phyloP scores from a whole-genome alignment of 2,329 filamentous ascomycete genomes.

The Mariannaea sp. region DNA sequence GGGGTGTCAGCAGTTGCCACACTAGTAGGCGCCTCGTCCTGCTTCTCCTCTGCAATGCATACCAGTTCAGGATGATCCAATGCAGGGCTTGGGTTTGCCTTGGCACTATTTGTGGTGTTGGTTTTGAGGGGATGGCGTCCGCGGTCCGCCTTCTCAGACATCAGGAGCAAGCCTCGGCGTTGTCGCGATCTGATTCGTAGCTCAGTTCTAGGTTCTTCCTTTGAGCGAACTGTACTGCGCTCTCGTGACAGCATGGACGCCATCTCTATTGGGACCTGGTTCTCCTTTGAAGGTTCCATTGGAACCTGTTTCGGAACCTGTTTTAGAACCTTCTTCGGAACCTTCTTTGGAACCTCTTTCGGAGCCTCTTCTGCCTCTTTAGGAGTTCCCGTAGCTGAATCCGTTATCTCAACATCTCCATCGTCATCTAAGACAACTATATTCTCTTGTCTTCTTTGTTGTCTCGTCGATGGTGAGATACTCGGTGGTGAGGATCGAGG shows the following conservation, averaged over 20 bases:
- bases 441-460: neutral
- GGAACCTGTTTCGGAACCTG: neutral
- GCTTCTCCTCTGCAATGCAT: neutral
- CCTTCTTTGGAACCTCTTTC: neutral
- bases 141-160: constrained; percentile 44
- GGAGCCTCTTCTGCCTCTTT: neutral
- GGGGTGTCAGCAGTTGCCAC: neutral
- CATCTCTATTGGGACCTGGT: neutral
- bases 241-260: neutral
- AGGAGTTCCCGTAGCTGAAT: neutral
- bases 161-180: constrained; percentile 54
- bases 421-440: neutral
- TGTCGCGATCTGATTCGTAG: constrained; percentile 53
- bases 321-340: neutral
- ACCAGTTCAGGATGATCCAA: neutral
- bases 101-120: neutral
- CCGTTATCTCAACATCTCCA: neutral
- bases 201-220: constrained; percentile 47
- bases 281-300: neutral
- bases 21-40: neutral
- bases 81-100: neutral
- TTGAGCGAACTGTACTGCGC: neutral
- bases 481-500: too few relatives aligned
- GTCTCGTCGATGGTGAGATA: neutral
- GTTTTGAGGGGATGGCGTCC: neutral